Conservation (phyloP, 2,329 filamentous ascomycete genomes). For the Colletotrichum paranaense region DNA sequence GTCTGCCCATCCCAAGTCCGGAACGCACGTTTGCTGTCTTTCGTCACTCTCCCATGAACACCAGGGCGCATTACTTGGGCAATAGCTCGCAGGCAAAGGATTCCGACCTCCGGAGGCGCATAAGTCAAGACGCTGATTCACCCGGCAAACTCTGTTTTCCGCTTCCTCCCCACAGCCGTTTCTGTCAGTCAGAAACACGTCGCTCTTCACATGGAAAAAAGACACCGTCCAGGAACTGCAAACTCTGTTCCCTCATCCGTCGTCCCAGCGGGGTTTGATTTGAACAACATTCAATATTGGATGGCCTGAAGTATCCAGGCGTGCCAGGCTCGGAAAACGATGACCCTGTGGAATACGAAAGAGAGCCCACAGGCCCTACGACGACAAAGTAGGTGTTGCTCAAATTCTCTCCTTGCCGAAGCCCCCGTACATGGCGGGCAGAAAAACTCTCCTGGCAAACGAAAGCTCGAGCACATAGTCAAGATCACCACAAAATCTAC, state of each 20-base stretch:
- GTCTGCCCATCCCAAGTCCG: constrained; percentile 27
- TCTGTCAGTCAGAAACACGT: constrained; percentile 30
- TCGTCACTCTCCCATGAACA: constrained; percentile 11
- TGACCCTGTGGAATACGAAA: constrained; percentile 15
- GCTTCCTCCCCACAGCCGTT: constrained; percentile 27
- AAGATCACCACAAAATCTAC: constrained; percentile 4
- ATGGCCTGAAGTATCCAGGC: constrained; percentile 21
- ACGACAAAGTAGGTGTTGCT: not conserved
- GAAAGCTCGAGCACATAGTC: constrained; percentile 20
- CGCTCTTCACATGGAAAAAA: constrained; percentile 34
- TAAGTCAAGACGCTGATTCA: constrained; percentile 33
- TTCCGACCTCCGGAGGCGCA: constrained; percentile 12
- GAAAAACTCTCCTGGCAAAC: not conserved
- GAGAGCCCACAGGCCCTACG: constrained; percentile 17
- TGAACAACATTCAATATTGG: constrained; percentile 19
- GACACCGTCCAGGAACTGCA: constrained; percentile 26
- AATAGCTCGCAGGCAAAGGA: constrained; percentile 7
- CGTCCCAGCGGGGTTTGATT: constrained; percentile 17
- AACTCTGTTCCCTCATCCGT: constrained; percentile 21
- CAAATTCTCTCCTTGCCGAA: not conserved
- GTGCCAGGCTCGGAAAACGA: not conserved
- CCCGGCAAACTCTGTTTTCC: constrained; percentile 28
- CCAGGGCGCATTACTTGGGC: constrained; percentile 13
- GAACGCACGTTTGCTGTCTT: constrained; percentile 7
- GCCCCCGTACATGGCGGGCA: constrained; percentile 11